phyloP scores from a whole-genome alignment of 129 eudicot species.

The Arctium lappa region DNA sequence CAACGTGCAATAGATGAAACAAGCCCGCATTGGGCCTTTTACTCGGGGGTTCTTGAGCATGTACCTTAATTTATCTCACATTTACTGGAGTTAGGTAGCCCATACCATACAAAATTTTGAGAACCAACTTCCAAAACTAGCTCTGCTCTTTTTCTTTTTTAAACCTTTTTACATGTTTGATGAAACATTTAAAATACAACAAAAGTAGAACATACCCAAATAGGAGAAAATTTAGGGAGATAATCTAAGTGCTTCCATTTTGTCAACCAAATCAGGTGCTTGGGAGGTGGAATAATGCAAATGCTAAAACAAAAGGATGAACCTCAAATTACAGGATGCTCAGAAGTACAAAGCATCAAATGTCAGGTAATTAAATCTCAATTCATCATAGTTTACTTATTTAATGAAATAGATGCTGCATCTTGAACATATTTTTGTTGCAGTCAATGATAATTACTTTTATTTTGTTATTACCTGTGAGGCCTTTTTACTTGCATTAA shows the following conservation, averaged over 20 bases:
- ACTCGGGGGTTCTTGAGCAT: conserved; percentile 16
- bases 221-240: conserved; percentile 4
- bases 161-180: not conserved
- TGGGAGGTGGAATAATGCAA: not conserved
- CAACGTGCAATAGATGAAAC: conserved; percentile 32
- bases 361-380: not conserved
- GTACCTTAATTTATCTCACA: not conserved
- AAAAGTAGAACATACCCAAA: conserved; percentile 8
- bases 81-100: conserved; percentile 3
- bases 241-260: not conserved
- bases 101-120: not conserved
- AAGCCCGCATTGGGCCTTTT: conserved; percentile 28
- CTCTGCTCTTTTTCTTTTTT: not conserved
- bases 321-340: not conserved
- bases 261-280: not conserved
- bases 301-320: not conserved
- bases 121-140: not conserved
- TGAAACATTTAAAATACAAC: conserved; percentile 3
- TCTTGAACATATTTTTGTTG: conserved; percentile 7
- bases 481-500: not conserved
- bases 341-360: not conserved
- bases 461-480: not conserved
- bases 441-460: not conserved
- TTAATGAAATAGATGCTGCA: conserved; percentile 13
- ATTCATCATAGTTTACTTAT: not conserved